A percentile compares a stretch with the other conserved stretches of the same genome.
These are phyloP conservation scores for Pseudogymnoascus pannorum DNA, from an alignment of 2,329 filamentous ascomycete genomes.

Conservation along the genomic window DNA sequence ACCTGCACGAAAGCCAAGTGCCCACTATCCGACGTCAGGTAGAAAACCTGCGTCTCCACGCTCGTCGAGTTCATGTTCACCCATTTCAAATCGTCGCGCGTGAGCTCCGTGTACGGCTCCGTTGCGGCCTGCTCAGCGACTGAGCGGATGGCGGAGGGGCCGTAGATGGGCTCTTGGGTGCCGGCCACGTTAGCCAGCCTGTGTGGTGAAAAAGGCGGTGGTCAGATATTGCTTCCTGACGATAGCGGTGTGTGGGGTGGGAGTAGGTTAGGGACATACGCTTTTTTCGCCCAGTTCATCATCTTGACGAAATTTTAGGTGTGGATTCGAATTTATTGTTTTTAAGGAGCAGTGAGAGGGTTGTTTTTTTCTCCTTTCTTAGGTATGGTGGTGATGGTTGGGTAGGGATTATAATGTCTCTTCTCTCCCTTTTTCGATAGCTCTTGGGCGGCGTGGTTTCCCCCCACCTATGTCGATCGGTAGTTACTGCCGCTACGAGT, in stretches of 20 bases:
- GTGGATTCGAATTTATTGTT: background rate
- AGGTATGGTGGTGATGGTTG: slow-evolving; percentile 11
- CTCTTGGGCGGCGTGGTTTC: background rate
- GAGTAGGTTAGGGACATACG: slow-evolving; percentile 47
- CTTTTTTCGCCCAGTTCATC: slow-evolving; percentile 94
- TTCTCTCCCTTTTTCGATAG: slow-evolving; percentile 3
- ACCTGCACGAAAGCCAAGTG: slow-evolving; percentile 75
- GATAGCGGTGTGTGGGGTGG: slow-evolving; percentile 15
- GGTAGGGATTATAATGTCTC: background rate
- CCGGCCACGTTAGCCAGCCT: slow-evolving; percentile 76
- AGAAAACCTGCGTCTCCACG: slow-evolving; percentile 94
- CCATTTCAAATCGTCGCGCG: slow-evolving; percentile 77
- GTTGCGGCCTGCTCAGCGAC: slow-evolving; percentile 74
- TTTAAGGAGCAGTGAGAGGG: slow-evolving; percentile 7
- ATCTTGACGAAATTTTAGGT: slow-evolving; percentile 40
- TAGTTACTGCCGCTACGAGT: background rate
- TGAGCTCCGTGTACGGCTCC: slow-evolving; percentile 73
- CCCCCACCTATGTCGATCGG: background rate
- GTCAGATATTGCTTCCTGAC: slow-evolving; percentile 14
- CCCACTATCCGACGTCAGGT: slow-evolving; percentile 74
- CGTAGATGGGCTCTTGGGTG: slow-evolving; percentile 94
- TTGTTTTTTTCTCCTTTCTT: slow-evolving; percentile 9
- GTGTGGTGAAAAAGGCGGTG: slow-evolving; percentile 20
- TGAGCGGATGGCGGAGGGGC: slow-evolving; percentile 76
- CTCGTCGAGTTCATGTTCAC: slow-evolving; percentile 70